Evolutionary conservation across 495 filamentous ascomycete genomes (phyloP), one percentile per base, ranked within the genome.

Genomic region (Neurospora pannonica): DNA sequence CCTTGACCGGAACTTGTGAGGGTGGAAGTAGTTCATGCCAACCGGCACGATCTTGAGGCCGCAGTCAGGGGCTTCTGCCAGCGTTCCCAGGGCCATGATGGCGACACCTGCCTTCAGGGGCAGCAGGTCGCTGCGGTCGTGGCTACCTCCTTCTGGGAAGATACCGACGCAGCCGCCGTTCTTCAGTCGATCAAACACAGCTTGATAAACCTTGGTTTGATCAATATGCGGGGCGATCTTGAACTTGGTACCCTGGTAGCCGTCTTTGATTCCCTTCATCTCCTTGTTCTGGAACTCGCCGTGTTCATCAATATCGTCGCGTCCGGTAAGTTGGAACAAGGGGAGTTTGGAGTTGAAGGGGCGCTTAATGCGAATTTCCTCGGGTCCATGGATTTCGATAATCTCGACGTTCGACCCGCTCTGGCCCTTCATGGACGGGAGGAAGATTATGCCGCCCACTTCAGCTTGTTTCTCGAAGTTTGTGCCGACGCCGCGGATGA

Each of bases 1-100:
- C 79, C 96, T 88, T 70, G 96, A 99, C 21, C 96, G 91, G 83
- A 99, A 99, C 81, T 98, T 99, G 84, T 99, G 96, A 5, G 96
- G 92, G 83, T 99, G 96, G 84, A 99, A 99, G 83, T 99, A 99
- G 79, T 99, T 99, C 96, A 98, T 98, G 74, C 97, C 97, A 70
- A 94, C 95, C n/a, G 97, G 97, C n/a, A 99, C 92, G 77, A 99
- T 98, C 81, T 93, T 97, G 76, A 99, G 80, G n/a, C 92, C 94
- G 79, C 92, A 97, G 76, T 97, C 87, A 5, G 95, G 96, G 70
- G 94, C 88, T 48, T 92, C 90, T n/a, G 93, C 93, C 38, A 99
- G 86, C 4, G 97, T 93, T 28, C 95, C 96, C 70, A 99, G 88
- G 31, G 96, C 96, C 95, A 99, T 99, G 75, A 99, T 92, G 70